Evolutionary conservation across 176 grass and related monocot species (phyloP), one percentile per base, ranked within the genome.

Genomic region (Alloteropsis semialata): DNA sequence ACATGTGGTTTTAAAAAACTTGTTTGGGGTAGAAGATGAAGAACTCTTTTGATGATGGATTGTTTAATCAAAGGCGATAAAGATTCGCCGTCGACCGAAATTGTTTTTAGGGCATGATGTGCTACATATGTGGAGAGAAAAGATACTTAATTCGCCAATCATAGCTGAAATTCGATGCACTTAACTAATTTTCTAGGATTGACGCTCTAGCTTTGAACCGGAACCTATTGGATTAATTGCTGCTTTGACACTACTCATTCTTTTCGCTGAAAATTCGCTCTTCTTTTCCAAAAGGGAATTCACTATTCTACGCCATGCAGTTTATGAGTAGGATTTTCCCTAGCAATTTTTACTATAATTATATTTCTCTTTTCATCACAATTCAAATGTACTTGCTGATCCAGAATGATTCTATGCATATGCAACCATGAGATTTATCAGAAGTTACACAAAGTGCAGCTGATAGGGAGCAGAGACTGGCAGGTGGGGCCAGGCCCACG

Each of bases 1-100:
- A 71, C 36, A 14, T 57, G 53, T 44, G 0, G 6, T 2, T 12
- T 29, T 62, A 32, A 75, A 63, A 70, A 36, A n/a, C n/a, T 80
- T 24, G 17, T 58, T 73, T 30, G 16, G 46, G 6, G 13, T 81
- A 28, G 25, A 42, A 34, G 30, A 68, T 46, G 28, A 44, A 56
- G 69, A 30, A 19, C 24, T 17, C 70, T 60, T 60, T 22, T 41
- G 37, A 22, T 45, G 29, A 14, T 55, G 38, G 29, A 49, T 82
- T 86, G 79, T 90, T 90, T 86, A 82, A 66, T 82, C 65, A 45
- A 45, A 70, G 53, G 65, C n/a, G 79, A 65, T 78, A 82, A 12
- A 82, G 83, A 90, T 90, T 86, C 65, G 46, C n/a, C 15, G 48
- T 27, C 24, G 38, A 77, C 55, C 22, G 0, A 72, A 71, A 29